Evolutionary conservation across 2,329 filamentous ascomycete genomes (phyloP).

Genomic region (Calonectria pseudoreteaudii): DNA sequence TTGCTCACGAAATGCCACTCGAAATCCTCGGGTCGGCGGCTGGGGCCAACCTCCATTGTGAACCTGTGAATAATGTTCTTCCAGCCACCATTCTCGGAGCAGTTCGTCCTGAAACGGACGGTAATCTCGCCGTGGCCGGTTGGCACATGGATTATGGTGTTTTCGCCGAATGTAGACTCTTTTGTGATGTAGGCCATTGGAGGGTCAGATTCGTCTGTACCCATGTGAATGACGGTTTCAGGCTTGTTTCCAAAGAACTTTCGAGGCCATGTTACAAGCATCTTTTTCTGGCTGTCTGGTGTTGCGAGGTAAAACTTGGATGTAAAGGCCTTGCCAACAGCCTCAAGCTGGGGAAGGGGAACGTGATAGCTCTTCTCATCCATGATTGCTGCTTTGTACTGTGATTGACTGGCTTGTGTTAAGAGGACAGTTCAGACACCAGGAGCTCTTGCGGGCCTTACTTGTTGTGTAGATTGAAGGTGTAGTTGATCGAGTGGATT

Average conservation of each 20-base stretch:
- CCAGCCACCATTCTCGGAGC: background rate
- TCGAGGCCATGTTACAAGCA: background rate
- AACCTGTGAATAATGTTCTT: slow-evolving; percentile 6
- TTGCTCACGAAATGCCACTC: background rate
- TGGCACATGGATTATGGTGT: background rate
- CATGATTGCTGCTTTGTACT: background rate
- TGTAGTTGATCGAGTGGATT: too few relatives aligned
- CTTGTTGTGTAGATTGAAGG: too few relatives aligned
- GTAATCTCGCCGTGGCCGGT: background rate
- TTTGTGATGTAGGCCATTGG: slow-evolving; percentile 9
- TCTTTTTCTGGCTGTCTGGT: background rate
- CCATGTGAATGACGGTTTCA: background rate
- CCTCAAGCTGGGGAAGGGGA: background rate
- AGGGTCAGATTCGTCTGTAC: background rate
- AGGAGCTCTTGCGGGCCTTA: background rate
- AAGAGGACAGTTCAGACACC: background rate
- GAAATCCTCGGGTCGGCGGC: background rate
- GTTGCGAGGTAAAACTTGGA: background rate
- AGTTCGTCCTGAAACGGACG: background rate
- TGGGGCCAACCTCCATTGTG: background rate
- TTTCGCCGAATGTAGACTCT: background rate
- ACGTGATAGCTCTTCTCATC: slow-evolving; percentile 4
- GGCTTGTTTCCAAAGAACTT: slow-evolving; percentile 8
- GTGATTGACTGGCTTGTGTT: background rate
- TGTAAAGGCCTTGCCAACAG: background rate